Percentiles rank a stretch among this genome's conserved stretches.
Evolutionary conservation across 805 yeast genomes (phyloP).

Genomic region (Komagataella kurtzmanii): DNA sequence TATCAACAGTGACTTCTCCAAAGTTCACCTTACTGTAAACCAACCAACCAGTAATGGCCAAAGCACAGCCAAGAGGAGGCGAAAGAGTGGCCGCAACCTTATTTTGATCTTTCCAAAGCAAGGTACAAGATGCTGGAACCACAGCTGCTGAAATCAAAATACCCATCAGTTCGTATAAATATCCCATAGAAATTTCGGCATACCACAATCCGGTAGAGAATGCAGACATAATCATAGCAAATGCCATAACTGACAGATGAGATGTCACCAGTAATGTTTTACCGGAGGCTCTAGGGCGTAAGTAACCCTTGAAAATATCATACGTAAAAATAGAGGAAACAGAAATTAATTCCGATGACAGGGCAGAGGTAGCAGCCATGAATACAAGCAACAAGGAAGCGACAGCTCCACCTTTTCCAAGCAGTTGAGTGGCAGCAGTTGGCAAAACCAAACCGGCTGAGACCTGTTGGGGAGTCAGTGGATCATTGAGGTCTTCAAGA

Average conservation of each 20-base stretch:
- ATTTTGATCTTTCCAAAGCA: slow-evolving; percentile 54
- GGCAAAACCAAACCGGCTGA: slow-evolving; percentile 73
- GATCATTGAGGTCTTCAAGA: slow-evolving; percentile 37
- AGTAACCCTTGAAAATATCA: slow-evolving; percentile 71
- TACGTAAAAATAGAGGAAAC: slow-evolving; percentile 78
- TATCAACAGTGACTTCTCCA: slow-evolving; percentile 30
- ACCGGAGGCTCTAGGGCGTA: slow-evolving; percentile 70
- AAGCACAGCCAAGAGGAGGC: slow-evolving; percentile 65
- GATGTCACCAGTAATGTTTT: slow-evolving; percentile 56
- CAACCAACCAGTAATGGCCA: slow-evolving; percentile 64
- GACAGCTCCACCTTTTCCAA: slow-evolving; percentile 84
- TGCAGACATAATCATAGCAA: slow-evolving; percentile 58
- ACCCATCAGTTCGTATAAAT: slow-evolving; percentile 81
- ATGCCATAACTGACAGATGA: slow-evolving; percentile 47
- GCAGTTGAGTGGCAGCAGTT: slow-evolving; percentile 67
- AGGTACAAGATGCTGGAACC: slow-evolving; percentile 56
- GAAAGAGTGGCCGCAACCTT: slow-evolving; percentile 55
- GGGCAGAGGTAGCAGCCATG: slow-evolving; percentile 89
- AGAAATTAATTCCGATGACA: slow-evolving; percentile 84
- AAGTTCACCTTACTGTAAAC: slow-evolving; percentile 30
- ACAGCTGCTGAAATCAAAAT: slow-evolving; percentile 82
- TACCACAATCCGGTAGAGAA: slow-evolving; percentile 74
- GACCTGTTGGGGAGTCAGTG: slow-evolving; percentile 58
- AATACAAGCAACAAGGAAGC: slow-evolving; percentile 69
- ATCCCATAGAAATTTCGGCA: slow-evolving; percentile 79